phyloP scores from a whole-genome alignment of 2,329 filamentous ascomycete genomes.

The Cryoendolithus antarcticus region DNA sequence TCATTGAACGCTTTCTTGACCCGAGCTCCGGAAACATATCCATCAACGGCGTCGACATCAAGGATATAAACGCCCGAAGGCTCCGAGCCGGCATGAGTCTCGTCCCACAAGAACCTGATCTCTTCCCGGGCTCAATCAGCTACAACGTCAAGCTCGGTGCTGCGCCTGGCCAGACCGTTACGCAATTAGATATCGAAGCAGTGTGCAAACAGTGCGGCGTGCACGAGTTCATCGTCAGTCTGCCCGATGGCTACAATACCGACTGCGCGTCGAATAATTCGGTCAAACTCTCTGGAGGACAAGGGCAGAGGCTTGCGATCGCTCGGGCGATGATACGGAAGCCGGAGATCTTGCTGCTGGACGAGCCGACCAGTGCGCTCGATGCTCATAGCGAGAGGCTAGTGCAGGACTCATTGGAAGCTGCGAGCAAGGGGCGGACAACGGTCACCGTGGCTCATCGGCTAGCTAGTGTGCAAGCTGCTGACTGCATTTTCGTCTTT shows the following conservation, averaged over 20 bases:
- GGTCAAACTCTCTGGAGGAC: conserved; percentile 31
- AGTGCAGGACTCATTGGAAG: conserved; percentile 30
- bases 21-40: conserved; percentile 26
- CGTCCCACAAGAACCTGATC: conserved; percentile 34
- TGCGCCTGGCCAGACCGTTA: conserved; percentile 12
- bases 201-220: conserved; percentile 32
- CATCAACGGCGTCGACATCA: conserved; percentile 32
- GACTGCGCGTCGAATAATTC: conserved; percentile 30
- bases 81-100: conserved; percentile 30
- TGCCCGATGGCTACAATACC: conserved; percentile 36
- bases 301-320: conserved; percentile 34
- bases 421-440: conserved; percentile 35
- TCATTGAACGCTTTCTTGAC: conserved; percentile 36
- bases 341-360: conserved; percentile 33
- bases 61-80: conserved; percentile 22
- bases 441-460: conserved; percentile 69
- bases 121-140: conserved; percentile 32
- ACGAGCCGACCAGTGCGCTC: conserved; percentile 35
- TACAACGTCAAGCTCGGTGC: conserved; percentile 33
- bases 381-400: conserved; percentile 34
- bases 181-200: conserved; percentile 19
- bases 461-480: conserved; percentile 64
- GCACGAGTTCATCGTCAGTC: conserved; percentile 35
- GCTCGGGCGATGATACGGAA: conserved; percentile 35
- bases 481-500: conserved; percentile 69